Percentiles rank a stretch among this genome's conserved stretches.
Evolutionary conservation across 106 monocot species (phyloP).

Genomic region (Amphibolis antarctica): DNA sequence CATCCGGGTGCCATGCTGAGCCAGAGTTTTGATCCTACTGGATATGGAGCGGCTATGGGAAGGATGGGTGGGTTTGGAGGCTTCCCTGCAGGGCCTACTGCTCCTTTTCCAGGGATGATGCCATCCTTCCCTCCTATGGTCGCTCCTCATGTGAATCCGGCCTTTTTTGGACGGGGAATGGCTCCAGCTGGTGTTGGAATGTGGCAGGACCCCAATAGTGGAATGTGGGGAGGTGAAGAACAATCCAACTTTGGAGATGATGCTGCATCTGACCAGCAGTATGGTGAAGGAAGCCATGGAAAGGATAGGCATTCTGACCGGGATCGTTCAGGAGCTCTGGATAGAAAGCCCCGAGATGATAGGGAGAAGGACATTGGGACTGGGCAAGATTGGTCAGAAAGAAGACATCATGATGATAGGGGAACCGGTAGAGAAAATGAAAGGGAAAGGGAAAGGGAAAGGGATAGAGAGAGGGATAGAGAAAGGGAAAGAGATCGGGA

Average conservation of each 20-base stretch:
- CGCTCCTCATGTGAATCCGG: slow-evolving; percentile 68
- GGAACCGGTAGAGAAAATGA: slow-evolving; percentile 28
- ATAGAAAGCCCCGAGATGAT: slow-evolving; percentile 24
- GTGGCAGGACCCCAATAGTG: slow-evolving; percentile 29
- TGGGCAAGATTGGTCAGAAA: slow-evolving; percentile 46
- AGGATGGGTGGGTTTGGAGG: slow-evolving; percentile 43
- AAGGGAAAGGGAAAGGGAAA: slow-evolving; percentile 9
- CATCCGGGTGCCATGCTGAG: slow-evolving; percentile 46
- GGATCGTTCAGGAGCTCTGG: slow-evolving; percentile 10
- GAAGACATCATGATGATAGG: slow-evolving; percentile 40
- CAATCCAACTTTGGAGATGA: slow-evolving; percentile 65
- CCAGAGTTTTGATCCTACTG: slow-evolving; percentile 44
- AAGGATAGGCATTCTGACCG: slow-evolving; percentile 23
- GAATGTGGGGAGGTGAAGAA: slow-evolving; percentile 50
- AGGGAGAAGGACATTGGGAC: slow-evolving; percentile 39
- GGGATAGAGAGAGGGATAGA: slow-evolving; percentile 29
- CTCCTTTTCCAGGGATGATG: slow-evolving; percentile 54
- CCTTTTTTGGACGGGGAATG: slow-evolving; percentile 60
- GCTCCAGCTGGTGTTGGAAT: slow-evolving; percentile 37
- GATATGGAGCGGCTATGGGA: slow-evolving; percentile 27
- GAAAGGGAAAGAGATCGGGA: slow-evolving; percentile 21
- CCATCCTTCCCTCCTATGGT: slow-evolving; percentile 45
- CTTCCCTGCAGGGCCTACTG: slow-evolving; percentile 41
- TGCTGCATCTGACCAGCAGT: slow-evolving; percentile 42
- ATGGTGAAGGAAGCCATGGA: slow-evolving; percentile 47